phyloP scores from a whole-genome alignment of 1,139 yeast species.

The Meyerozyma sp. region DNA sequence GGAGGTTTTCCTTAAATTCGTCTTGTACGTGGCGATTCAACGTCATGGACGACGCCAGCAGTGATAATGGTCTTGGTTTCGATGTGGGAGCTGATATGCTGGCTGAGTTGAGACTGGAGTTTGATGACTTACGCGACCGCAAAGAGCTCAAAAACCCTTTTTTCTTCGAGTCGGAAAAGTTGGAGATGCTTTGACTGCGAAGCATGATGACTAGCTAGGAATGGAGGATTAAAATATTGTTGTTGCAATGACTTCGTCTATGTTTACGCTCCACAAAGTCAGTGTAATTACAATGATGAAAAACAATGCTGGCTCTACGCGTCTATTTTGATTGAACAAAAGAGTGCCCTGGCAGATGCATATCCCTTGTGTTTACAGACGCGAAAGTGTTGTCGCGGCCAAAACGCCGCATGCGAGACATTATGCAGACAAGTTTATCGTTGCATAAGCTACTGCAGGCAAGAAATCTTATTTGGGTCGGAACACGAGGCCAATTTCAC shows the following conservation, averaged over 20 bases:
- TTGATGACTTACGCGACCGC: constrained; percentile 14
- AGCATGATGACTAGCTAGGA: constrained; percentile 14
- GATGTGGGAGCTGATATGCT: constrained; percentile 2
- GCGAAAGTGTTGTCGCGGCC: background rate
- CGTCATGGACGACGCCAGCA: constrained; percentile 11
- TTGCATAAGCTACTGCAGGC: too few relatives aligned
- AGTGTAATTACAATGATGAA: background rate
- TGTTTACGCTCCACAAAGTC: too few relatives aligned
- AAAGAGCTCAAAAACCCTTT: constrained; percentile 18
- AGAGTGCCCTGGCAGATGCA: background rate
- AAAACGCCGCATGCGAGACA: too few relatives aligned
- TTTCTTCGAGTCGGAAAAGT: constrained; percentile 19
- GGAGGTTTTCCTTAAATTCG: constrained; percentile 4
- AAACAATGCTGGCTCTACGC: background rate
- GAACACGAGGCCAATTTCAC: too few relatives aligned
- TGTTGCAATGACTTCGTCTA: too few relatives aligned
- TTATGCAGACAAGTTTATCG: too few relatives aligned
- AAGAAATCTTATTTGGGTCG: too few relatives aligned
- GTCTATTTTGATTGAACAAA: background rate
- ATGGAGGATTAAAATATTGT: too few relatives aligned
- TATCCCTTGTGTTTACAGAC: constrained; percentile 3
- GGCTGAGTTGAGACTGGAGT: constrained; percentile 4
- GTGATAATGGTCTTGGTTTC: constrained; percentile 12
- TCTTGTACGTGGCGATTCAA: constrained; percentile 7
- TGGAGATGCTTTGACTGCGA: constrained; percentile 27